Percentiles rank a stretch among this genome's conserved stretches.
phyloP scores from a whole-genome alignment of 352 stramenopile species.

The Phytophthora melonis region DNA sequence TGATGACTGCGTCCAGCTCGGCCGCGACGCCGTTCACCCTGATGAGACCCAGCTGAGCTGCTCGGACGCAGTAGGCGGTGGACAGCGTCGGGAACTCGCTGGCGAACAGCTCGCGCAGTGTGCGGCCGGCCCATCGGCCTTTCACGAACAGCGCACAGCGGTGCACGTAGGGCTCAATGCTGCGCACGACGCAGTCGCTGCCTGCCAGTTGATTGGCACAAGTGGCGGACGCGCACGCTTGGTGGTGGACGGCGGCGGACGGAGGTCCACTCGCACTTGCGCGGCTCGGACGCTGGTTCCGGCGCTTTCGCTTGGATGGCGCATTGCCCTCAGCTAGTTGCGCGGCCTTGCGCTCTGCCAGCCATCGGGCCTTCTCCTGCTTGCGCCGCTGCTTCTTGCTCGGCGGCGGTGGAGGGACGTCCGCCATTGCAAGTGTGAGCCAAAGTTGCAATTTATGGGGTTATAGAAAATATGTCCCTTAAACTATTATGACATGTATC shows the following conservation, averaged over 20 bases:
- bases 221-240: slow-evolving; percentile 35
- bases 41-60: slow-evolving; percentile 88
- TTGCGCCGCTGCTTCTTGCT: slow-evolving; percentile 68
- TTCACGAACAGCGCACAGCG: slow-evolving; percentile 93
- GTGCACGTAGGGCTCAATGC: slow-evolving; percentile 91
- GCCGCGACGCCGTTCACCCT: slow-evolving; percentile 81
- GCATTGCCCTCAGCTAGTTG: slow-evolving; percentile 22
- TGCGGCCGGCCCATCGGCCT: slow-evolving; percentile 86
- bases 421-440: slow-evolving; percentile 18
- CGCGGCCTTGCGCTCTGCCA: slow-evolving; percentile 48
- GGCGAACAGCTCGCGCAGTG: slow-evolving; percentile 87
- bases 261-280: slow-evolving; percentile 9
- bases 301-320: slow-evolving; percentile 46
- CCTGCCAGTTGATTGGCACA: slow-evolving; percentile 39
- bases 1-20: slow-evolving; percentile 67
- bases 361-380: slow-evolving; percentile 47
- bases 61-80: slow-evolving; percentile 57
- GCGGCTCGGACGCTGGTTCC: slow-evolving; percentile 46
- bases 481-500: background rate
- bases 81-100: slow-evolving; percentile 62
- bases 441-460: background rate
- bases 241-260: slow-evolving; percentile 37
- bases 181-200: slow-evolving; percentile 48
- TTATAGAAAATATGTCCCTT: background rate
- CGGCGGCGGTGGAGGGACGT: slow-evolving; percentile 11